phyloP scores from a whole-genome alignment of 345 rosid species.

The Geranium brycei region DNA sequence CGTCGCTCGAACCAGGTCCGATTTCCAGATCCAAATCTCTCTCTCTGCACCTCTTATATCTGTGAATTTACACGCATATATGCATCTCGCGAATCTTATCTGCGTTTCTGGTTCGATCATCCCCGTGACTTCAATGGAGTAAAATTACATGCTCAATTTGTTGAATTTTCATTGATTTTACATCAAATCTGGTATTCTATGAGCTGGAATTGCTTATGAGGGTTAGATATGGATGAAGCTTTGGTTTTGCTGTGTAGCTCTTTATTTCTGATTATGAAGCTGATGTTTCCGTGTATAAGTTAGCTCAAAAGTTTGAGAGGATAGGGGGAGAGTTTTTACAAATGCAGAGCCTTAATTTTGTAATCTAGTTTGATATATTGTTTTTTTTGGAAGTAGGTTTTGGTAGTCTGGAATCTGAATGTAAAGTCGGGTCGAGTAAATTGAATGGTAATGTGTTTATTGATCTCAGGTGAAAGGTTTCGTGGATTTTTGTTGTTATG shows the following conservation, averaged over 20 bases:
- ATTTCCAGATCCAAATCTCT: conserved; percentile 4
- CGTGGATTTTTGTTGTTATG: neutral
- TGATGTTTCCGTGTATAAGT: neutral
- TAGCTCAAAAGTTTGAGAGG: neutral
- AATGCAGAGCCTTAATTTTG: neutral
- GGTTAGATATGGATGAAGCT: neutral
- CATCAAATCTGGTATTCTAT: neutral
- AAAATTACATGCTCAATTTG: neutral
- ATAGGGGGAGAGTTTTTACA: neutral
- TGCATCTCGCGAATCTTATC: neutral
- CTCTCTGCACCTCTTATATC: neutral
- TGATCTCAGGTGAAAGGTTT: neutral
- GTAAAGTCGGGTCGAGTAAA: too few species aligned
- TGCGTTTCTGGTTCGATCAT: neutral
- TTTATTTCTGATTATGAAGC: neutral
- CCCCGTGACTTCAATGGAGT: neutral
- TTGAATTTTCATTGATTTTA: neutral
- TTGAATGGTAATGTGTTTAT: too few species aligned
- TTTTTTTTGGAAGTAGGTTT: neutral
- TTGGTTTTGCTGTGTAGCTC: neutral
- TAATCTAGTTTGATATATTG: neutral
- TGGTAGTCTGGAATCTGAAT: too few species aligned
- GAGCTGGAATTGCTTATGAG: neutral
- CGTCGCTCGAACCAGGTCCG: conserved; percentile 1
- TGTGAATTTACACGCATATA: too few species aligned